These are phyloP conservation scores for Chaetomiaceae sp. DNA, from an alignment of 2,329 filamentous ascomycete species.

Conservation along the genomic window DNA sequence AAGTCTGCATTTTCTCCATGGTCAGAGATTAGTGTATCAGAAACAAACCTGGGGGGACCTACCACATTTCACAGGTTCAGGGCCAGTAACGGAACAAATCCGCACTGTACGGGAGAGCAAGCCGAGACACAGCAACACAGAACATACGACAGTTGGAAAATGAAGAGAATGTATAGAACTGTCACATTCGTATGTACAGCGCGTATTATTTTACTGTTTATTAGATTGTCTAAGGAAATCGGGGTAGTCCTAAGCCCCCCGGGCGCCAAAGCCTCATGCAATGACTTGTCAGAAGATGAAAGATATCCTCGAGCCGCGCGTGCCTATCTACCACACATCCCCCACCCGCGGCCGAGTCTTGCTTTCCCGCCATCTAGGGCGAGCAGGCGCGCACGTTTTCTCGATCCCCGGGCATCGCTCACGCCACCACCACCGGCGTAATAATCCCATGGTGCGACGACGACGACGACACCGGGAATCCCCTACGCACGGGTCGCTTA, in stretches of 20 bases:
- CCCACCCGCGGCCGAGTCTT: constrained; percentile 1
- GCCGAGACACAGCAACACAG: no score
- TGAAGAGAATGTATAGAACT: no score
- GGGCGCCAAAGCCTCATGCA: constrained; percentile 17
- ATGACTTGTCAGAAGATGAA: constrained; percentile 18
- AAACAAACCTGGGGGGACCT: no score
- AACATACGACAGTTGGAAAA: no score
- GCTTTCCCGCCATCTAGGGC: constrained; percentile 9
- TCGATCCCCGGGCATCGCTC: constrained; percentile 2
- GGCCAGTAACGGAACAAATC: no score
- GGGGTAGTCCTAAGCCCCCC: constrained; percentile 17
- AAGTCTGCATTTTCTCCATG: no score
- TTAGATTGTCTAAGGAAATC: constrained; percentile 23
- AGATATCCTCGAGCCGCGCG: constrained; percentile 17
- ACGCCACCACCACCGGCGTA: not conserved
- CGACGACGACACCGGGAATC: not conserved
- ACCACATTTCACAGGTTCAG: no score
- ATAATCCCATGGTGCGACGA: no score
- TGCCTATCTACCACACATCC: constrained; percentile 12
- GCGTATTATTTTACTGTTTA: constrained; percentile 24
- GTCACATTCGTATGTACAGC: no score
- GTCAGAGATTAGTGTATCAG: no score
- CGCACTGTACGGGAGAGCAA: no score
- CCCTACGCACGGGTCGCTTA: constrained; percentile 38
- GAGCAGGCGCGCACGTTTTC: constrained; percentile 1